Conservation (phyloP, 1,139 yeast species). For the Pichia sp. region DNA sequence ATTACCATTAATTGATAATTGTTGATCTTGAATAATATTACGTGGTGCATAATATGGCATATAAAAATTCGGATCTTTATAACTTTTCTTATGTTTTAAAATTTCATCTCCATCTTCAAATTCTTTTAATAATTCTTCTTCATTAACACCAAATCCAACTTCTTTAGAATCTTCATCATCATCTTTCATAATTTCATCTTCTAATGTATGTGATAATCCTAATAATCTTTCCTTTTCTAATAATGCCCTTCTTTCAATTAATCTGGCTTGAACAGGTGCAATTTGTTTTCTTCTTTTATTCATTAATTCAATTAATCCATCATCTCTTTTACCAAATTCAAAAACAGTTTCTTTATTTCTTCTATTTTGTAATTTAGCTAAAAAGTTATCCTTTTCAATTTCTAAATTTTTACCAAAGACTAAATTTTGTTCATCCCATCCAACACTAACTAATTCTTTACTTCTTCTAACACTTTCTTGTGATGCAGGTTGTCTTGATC, state of each 20-base stretch:
- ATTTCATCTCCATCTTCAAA: slow-evolving; percentile 61
- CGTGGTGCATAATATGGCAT: slow-evolving; percentile 89
- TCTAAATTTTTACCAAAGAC: slow-evolving; percentile 71
- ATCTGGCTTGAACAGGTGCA: slow-evolving; percentile 69
- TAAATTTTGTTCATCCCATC: slow-evolving; percentile 87
- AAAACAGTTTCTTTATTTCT: slow-evolving; percentile 83
- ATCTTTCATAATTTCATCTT: slow-evolving; percentile 53
- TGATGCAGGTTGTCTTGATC: slow-evolving; percentile 85
- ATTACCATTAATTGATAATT: slow-evolving; percentile 43
- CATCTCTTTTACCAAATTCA: slow-evolving; percentile 71
- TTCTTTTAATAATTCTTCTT: slow-evolving; percentile 44
- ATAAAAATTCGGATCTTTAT: slow-evolving; percentile 76
- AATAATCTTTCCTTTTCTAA: slow-evolving; percentile 71
- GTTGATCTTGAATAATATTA: slow-evolving; percentile 76
- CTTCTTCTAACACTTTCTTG: slow-evolving; percentile 77
- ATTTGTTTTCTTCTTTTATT: slow-evolving; percentile 76
- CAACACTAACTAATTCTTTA: slow-evolving; percentile 69
- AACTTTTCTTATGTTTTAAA: slow-evolving; percentile 35
- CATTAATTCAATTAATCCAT: slow-evolving; percentile 78
- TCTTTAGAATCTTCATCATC: slow-evolving; percentile 40
- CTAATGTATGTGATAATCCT: slow-evolving; percentile 67
- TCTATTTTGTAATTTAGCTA: slow-evolving; percentile 66
- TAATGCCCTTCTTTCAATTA: slow-evolving; percentile 62
- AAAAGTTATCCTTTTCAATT: slow-evolving; percentile 64
- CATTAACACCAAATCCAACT: slow-evolving; percentile 49